These are phyloP conservation scores for Funneliformis caledonium DNA, from an alignment of 371 early-diverging fungal genomes.

Conservation along the genomic window DNA sequence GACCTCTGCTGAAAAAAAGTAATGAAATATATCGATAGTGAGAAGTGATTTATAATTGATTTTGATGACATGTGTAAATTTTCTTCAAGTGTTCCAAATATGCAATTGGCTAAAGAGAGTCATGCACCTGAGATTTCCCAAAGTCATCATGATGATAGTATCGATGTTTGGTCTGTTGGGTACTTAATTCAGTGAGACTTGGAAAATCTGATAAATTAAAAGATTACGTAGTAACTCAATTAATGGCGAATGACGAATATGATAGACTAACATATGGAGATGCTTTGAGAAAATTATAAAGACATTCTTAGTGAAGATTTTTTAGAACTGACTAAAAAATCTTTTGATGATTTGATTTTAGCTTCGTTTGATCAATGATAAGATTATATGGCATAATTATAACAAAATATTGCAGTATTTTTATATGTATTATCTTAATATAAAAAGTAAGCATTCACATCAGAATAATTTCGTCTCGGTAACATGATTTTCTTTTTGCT, in stretches of 20 bases:
- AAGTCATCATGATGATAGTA: background rate
- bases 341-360: too few relatives aligned
- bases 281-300: too few relatives aligned
- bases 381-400: too few relatives aligned
- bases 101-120: background rate
- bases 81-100: background rate
- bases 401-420: too few relatives aligned
- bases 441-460: too few relatives aligned
- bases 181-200: background rate
- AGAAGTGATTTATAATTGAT: background rate
- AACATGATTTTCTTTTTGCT: too few relatives aligned
- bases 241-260: background rate
- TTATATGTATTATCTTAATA: too few relatives aligned
- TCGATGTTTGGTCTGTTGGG: background rate
- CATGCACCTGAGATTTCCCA: background rate
- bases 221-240: background rate
- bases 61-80: background rate
- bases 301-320: background rate
- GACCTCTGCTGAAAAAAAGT: background rate
- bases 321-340: background rate
- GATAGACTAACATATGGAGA: slow-evolving; percentile 10
- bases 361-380: too few relatives aligned
- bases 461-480: too few relatives aligned
- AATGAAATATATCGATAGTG: background rate
- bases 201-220: background rate